Conservation (phyloP, 2,329 filamentous ascomycete genomes). For the Diaporthe aspalathi region DNA sequence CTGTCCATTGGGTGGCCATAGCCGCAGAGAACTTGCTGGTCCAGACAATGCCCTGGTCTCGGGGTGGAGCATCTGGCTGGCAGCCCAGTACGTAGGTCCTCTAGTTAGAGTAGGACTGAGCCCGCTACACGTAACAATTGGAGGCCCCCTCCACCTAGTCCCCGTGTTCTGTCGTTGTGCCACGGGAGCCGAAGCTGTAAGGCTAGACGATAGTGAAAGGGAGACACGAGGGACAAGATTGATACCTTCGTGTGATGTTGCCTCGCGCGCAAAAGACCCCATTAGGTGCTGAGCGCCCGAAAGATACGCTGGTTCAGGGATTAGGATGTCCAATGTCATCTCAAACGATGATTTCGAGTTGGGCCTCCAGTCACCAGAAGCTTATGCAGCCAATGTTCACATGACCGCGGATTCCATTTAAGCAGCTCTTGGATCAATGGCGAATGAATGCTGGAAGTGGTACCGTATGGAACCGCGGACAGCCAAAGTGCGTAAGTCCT, state of each 20-base stretch:
- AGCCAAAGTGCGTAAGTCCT: constrained; percentile 30
- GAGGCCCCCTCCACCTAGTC: not conserved
- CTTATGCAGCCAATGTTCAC: constrained; percentile 2
- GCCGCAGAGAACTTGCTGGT: not conserved
- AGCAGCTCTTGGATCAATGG: constrained; percentile 3
- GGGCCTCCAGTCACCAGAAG: not conserved
- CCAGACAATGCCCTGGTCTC: not conserved
- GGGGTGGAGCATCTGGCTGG: not conserved
- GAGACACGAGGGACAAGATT: not conserved
- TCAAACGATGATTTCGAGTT: not conserved
- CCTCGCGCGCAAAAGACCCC: not conserved
- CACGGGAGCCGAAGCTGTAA: not conserved
- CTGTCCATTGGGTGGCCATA: not conserved
- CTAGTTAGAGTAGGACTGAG: constrained; percentile 5
- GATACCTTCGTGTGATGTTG: not conserved
- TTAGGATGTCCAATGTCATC: not conserved
- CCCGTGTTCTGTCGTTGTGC: not conserved
- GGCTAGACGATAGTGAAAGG: not conserved
- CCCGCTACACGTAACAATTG: not conserved
- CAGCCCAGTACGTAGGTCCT: not conserved
- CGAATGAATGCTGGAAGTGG: not conserved
- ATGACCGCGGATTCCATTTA: not conserved
- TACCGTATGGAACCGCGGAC: not conserved
- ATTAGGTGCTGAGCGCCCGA: not conserved
- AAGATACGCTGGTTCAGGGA: not conserved